These are phyloP conservation scores for Odontarrhena argentea DNA, from an alignment of 345 rosid species.

Conservation along the genomic window DNA sequence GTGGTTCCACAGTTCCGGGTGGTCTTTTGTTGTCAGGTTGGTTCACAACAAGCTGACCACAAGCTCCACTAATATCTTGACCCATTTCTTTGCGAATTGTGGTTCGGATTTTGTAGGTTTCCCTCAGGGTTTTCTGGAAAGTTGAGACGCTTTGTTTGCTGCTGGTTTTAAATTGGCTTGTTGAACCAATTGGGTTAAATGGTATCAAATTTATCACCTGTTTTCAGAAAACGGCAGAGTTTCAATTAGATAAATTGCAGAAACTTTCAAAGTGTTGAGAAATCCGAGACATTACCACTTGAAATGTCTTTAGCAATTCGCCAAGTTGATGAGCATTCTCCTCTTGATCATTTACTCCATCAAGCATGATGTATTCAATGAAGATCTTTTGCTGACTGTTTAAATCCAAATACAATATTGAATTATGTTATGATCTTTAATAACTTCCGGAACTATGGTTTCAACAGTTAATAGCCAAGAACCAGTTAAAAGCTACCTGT, in stretches of 20 bases:
- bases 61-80: conserved; percentile 91
- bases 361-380: conserved; percentile 96
- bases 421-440: conserved; percentile 15
- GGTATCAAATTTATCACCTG: conserved; percentile 97
- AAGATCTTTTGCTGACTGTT: conserved; percentile 79
- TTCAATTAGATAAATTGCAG: conserved; percentile 15
- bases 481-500: conserved; percentile 48
- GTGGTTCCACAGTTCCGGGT: conserved; percentile 34
- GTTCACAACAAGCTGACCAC: conserved; percentile 89
- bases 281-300: conserved; percentile 65
- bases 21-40: conserved; percentile 52
- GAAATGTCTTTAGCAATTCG: conserved; percentile 71
- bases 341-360: conserved; percentile 88
- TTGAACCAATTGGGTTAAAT: conserved; percentile 79
- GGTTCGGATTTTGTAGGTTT: conserved; percentile 69
- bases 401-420: conserved; percentile 21
- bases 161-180: conserved; percentile 70
- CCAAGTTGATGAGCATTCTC: conserved; percentile 81
- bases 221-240: conserved; percentile 17
- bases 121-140: conserved; percentile 87
- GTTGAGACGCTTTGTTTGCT: conserved; percentile 54
- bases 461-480: conserved; percentile 7
- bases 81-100: conserved; percentile 91
- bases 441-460: neutral
- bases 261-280: neutral